These are phyloP conservation scores for Sambucus nigra DNA, from an alignment of 129 eudicot genomes.

Conservation along the genomic window DNA sequence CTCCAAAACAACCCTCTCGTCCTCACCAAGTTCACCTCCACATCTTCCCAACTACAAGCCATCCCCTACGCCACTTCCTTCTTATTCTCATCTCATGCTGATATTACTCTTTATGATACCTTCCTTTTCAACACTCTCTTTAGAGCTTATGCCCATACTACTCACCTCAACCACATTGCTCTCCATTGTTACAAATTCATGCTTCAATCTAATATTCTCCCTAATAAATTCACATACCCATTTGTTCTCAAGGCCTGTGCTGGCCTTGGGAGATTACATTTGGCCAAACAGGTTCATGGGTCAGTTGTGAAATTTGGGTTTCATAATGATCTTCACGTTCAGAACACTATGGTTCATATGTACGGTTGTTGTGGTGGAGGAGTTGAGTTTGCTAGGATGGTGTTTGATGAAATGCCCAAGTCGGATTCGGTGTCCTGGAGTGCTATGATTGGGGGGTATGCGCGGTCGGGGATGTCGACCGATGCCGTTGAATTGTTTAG, in stretches of 20 bases:
- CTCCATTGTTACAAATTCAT: slow-evolving; percentile 34
- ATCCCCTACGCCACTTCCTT: slow-evolving; percentile 47
- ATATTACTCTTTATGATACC: slow-evolving; percentile 45
- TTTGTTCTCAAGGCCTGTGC: slow-evolving; percentile 84
- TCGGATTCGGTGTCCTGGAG: slow-evolving; percentile 60
- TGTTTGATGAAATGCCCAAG: slow-evolving; percentile 61
- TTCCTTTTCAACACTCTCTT: slow-evolving; percentile 73
- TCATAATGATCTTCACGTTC: slow-evolving; percentile 44
- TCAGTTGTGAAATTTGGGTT: slow-evolving; percentile 55
- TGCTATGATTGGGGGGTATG: slow-evolving; percentile 71
- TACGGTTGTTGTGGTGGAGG: slow-evolving; percentile 45
- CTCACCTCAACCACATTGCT: slow-evolving; percentile 19
- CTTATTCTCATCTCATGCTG: slow-evolving; percentile 35
- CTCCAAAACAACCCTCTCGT: slow-evolving; percentile 61
- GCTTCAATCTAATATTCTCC: slow-evolving; percentile 33
- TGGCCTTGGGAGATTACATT: slow-evolving; percentile 32
- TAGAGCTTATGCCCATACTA: slow-evolving; percentile 55
- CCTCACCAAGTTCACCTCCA: slow-evolving; percentile 68
- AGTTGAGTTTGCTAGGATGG: slow-evolving; percentile 31
- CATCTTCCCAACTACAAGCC: slow-evolving; percentile 44
- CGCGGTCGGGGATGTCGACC: slow-evolving; percentile 41
- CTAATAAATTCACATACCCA: slow-evolving; percentile 76
- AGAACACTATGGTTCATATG: slow-evolving; percentile 70
- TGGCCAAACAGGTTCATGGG: slow-evolving; percentile 61
- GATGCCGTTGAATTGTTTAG: slow-evolving; percentile 59